Evolutionary conservation across 2,329 filamentous ascomycete species (phyloP).

Genomic region (Sporothrix brasiliensis): DNA sequence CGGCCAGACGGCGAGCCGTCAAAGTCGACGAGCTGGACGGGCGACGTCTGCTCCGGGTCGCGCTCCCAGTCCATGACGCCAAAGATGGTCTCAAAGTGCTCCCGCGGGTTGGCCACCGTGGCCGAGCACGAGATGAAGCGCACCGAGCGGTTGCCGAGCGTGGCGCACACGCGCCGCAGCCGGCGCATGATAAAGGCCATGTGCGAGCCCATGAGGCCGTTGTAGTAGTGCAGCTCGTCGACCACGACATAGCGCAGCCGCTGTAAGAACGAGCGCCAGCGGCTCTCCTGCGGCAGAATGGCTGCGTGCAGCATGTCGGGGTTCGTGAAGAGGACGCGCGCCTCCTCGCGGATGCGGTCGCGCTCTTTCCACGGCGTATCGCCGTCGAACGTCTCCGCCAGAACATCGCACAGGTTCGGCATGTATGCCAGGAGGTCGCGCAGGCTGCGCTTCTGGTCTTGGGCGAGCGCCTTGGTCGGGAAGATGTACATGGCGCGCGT

Average conservation of each 20-base stretch:
- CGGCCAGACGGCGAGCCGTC: conserved; percentile 90
- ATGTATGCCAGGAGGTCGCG: conserved; percentile 83
- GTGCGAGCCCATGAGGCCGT: conserved; percentile 90
- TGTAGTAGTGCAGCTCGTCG: conserved; percentile 93
- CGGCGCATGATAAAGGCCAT: conserved; percentile 94
- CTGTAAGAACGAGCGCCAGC: conserved; percentile 85
- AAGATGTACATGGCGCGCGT: conserved; percentile 97
- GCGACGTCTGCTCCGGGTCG: neutral
- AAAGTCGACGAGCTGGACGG: conserved; percentile 77
- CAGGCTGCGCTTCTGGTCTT: conserved; percentile 88
- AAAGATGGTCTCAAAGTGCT: conserved; percentile 94
- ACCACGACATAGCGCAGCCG: conserved; percentile 88
- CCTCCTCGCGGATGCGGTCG: conserved; percentile 81
- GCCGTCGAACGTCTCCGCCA: conserved; percentile 94
- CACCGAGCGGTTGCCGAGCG: conserved; percentile 80
- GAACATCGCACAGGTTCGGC: conserved; percentile 69
- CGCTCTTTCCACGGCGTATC: conserved; percentile 84
- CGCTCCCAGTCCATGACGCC: conserved; percentile 65
- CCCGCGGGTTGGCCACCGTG: conserved; percentile 87
- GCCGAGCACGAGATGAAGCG: conserved; percentile 96
- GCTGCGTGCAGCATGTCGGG: conserved; percentile 97
- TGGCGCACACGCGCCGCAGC: conserved; percentile 82
- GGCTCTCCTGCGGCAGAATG: conserved; percentile 87
- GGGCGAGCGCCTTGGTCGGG: conserved; percentile 92
- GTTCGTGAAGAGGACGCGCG: conserved; percentile 93